Conservation (phyloP, 2,329 filamentous ascomycete species). For the Fusarium praegraminearum region DNA sequence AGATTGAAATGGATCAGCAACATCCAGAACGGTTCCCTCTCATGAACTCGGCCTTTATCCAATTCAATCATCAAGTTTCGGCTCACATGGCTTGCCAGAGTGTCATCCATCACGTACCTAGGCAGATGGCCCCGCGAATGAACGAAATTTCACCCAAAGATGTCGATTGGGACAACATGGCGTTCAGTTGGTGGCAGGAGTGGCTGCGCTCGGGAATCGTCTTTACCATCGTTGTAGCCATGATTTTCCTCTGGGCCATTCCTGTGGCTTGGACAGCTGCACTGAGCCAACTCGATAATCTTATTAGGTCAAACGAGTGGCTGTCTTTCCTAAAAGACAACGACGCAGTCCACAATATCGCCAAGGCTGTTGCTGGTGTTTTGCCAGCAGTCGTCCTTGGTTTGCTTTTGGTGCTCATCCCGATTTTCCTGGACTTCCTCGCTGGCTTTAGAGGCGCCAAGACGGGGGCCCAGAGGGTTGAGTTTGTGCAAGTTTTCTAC, state of each 20-base stretch:
- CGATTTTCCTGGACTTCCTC: conserved; percentile 80
- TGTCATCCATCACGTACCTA: conserved; percentile 88
- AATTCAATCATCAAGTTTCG: conserved; percentile 97
- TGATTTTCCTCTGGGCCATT: conserved; percentile 90
- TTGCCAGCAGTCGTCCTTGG: conserved; percentile 82
- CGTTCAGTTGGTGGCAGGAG: conserved; percentile 91
- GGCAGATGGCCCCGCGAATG: conserved; percentile 90
- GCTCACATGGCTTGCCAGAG: conserved; percentile 98
- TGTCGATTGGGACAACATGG: conserved; percentile 98
- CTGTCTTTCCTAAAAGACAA: conserved; percentile 75
- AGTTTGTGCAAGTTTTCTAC: conserved; percentile 92
- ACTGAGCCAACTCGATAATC: conserved; percentile 78
- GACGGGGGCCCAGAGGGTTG: conserved; percentile 81
- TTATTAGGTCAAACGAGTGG: conserved; percentile 76
- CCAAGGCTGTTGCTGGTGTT: conserved; percentile 81
- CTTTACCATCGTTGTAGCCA: conserved; percentile 72
- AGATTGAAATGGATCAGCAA: conserved; percentile 91
- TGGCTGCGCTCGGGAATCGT: conserved; percentile 79
- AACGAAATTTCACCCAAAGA: conserved; percentile 96
- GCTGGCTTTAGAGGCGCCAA: conserved; percentile 81
- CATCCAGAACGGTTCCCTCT: conserved; percentile 86
- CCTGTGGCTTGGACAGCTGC: conserved; percentile 90
- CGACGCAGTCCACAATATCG: conserved; percentile 69
- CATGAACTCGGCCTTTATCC: conserved; percentile 97
- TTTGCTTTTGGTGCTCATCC: conserved; percentile 83